Evolutionary conservation across 306 rosid species (phyloP), one percentile per base, ranked within the genome.

Genomic region (Fragaria ananassa): DNA sequence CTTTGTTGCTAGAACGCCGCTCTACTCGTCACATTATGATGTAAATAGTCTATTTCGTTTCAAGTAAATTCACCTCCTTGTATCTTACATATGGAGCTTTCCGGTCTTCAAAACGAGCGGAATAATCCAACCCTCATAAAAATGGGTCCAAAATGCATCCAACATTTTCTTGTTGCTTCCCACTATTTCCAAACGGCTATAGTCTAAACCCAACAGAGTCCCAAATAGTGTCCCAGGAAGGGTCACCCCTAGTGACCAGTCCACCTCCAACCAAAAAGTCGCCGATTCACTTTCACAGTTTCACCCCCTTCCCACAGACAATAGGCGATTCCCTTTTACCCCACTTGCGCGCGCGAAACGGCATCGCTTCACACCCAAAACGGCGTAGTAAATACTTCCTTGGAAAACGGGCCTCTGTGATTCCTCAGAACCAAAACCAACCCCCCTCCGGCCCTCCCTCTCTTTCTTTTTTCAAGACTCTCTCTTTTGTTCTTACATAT

Each of bases 381-480:
- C 60, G 78, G 19, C 70, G 44, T 41, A 17, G 21, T 1, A 42
- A 42, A 5, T 13, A 47, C 51, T 12, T 2, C 14, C 41, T 34
- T 44, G 70, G 70, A 29, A 45, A 74, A 3, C 78, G 78, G 25
- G 9, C 45, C 17, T 6, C 31, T 19, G 14, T 39, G 25, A 64
- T 34, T 64, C 46, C 46, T 63, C 45, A 42, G 19, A 15, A 63
- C 68, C 6, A 57, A 57, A 53, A 9, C 23, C 49, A 37, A 37
- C 42, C 4, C 35, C 35, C 34, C 34, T 3, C 4, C 31, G 3
- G 31, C 34, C 56, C 58, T 29, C 19, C 42, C 21, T 11, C 42
- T 64, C 51, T 67, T 10, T 41, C 50, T n/a, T n/a, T n/a, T 66
- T 41, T 67, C 70, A 44, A 17, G 74, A 25, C 77, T 44, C 42